Evolutionary conservation across 1,139 yeast genomes (phyloP).

Genomic region (Nakaseomyces delphensis): DNA sequence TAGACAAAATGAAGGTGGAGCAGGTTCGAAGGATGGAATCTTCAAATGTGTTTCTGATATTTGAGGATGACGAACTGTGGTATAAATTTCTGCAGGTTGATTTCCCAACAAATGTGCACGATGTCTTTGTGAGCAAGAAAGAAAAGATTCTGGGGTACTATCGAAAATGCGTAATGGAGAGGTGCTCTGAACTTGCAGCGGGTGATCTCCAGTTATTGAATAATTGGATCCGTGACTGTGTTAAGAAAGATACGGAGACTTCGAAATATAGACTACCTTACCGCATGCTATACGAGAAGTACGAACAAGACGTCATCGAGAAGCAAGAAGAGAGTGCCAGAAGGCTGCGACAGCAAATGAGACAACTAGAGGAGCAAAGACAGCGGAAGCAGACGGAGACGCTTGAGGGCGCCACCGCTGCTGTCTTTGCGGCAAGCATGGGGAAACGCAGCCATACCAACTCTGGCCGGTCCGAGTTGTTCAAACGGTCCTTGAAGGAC

Average conservation of each 20-base stretch:
- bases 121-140: conserved; percentile 17
- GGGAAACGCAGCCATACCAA: conserved; percentile 7
- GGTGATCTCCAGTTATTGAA: conserved; percentile 12
- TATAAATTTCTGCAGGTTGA: conserved; percentile 37
- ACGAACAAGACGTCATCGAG: conserved; percentile 38
- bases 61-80: conserved; percentile 51
- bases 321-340: conserved; percentile 46
- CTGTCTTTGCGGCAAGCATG: conserved; percentile 2
- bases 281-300: conserved; percentile 37
- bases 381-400: conserved; percentile 39
- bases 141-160: conserved; percentile 19
- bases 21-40: conserved; percentile 42
- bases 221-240: conserved; percentile 10
- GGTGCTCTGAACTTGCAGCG: conserved; percentile 11
- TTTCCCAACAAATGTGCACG: conserved; percentile 37
- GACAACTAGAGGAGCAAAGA: conserved; percentile 38
- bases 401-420: conserved; percentile 24
- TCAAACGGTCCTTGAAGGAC: conserved; percentile 18
- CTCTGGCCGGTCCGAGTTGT: conserved; percentile 15
- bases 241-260: conserved; percentile 17
- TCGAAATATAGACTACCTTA: conserved; percentile 33
- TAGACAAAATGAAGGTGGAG: conserved; percentile 39
- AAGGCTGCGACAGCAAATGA: conserved; percentile 40
- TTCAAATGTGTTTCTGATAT: conserved; percentile 37
- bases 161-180: conserved; percentile 11